Percentiles rank a stretch among this genome's conserved stretches.
Evolutionary conservation across 192 early-diverging fungal species (phyloP).

Genomic region (Backusella liffmaniae): DNA sequence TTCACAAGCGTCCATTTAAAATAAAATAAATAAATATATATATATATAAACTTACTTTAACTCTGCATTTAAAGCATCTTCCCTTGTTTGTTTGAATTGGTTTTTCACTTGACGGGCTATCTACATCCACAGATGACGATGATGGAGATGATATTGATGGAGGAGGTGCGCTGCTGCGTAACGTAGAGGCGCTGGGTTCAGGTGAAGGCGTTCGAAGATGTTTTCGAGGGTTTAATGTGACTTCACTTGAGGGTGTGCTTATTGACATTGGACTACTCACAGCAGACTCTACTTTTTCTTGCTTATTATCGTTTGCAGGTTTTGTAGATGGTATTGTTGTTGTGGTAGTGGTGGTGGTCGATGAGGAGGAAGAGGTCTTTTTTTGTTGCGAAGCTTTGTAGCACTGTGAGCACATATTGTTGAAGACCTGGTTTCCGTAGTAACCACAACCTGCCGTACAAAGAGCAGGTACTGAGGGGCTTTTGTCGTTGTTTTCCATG

Average conservation of each 20-base stretch:
- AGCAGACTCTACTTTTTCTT: background rate
- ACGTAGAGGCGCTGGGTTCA: background rate
- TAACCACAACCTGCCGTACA: conserved; percentile 71
- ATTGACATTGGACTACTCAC: background rate
- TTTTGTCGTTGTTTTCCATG: conserved; percentile 10
- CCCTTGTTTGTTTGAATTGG: conserved; percentile 67
- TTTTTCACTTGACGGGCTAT: conserved; percentile 34
- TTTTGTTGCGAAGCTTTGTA: conserved; percentile 48
- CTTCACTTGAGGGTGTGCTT: background rate
- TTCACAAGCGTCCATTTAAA: conserved; percentile 5
- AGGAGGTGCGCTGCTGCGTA: conserved; percentile 9
- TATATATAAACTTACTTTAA: conserved; percentile 44
- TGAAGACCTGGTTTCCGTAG: conserved; percentile 68
- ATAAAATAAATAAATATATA: background rate
- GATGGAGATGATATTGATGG: conserved; percentile 32
- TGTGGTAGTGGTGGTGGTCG: background rate
- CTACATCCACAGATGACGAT: conserved; percentile 21
- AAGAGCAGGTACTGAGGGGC: conserved; percentile 37
- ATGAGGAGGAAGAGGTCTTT: conserved; percentile 11
- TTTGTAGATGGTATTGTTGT: background rate
- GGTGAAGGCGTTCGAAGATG: conserved; percentile 15
- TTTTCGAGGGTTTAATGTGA: conserved; percentile 9
- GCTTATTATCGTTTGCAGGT: background rate
- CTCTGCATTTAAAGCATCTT: conserved; percentile 66
- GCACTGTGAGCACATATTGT: conserved; percentile 75